Base-by-base conservation (phyloP, 2,329 filamentous ascomycete genomes). In the Furcasterigmium furcatum region DNA sequence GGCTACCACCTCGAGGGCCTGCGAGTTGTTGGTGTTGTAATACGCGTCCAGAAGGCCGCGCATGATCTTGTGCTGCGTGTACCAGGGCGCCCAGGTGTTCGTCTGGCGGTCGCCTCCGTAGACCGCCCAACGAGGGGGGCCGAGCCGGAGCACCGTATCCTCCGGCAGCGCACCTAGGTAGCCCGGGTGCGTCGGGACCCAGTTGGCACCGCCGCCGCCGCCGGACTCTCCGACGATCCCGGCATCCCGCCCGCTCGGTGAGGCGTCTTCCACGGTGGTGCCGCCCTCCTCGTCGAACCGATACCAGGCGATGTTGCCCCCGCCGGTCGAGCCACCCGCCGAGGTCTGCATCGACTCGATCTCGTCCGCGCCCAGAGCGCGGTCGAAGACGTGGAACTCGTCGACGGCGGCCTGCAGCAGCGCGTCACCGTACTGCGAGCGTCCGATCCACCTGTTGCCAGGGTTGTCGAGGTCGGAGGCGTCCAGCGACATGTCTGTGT, bases 41-140 rank as follows among this genome's bases (percentile, higher is more conserved):
- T 63, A 63, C 2, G 61, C 58, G 41, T 63, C 61, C 16, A 63
- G 44, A n/a, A 63, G 42, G 6, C 61, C 61, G 14, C 61, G 52
- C 47, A 63, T 58, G 47, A 63, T 63, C 51, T 63, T 63, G 36
- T 63, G 61, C 48, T 62, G 60, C 24, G 59, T 62, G 27, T 63
- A 63, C 61, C 61, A 63, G 1, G 60, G 57, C 5, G 61, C 61
- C 61, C 61, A 63, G 1, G 58, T 63, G 19, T 62, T 62, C 2
- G 41, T 57, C n/a, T 50, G 45, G 19, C 45, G 47, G 32, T 61
- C 38, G 29, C 56, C 38, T 24, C 59, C 59, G 25, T 62, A 63
- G 2, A 62, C 54, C 8, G 60, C 59, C 58, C 58, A 63, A 5
- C 60, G 59, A 14, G 60, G 60, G 5, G 60, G 60, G 5, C 60